Evolutionary conservation across 2,329 filamentous ascomycete species (phyloP).

Genomic region (Verticillium albo-atrum): DNA sequence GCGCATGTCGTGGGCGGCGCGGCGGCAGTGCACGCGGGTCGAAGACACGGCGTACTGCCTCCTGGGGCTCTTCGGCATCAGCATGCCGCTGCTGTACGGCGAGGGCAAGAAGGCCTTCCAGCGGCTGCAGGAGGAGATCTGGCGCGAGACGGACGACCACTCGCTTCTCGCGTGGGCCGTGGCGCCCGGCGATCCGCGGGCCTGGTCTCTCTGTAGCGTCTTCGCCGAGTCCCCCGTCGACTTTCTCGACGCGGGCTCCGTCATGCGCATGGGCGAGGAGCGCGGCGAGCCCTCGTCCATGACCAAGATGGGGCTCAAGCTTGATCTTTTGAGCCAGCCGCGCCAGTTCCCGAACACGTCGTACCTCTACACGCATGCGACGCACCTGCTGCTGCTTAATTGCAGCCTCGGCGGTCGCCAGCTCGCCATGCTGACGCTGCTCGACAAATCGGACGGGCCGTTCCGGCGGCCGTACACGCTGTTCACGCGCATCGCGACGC

Average conservation of each 20-base stretch:
- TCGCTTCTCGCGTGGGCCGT: constrained; percentile 18
- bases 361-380: not conserved
- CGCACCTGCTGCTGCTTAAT: not conserved
- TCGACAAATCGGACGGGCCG: not conserved
- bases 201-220: not conserved
- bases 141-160: constrained; percentile 13
- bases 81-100: constrained; percentile 26
- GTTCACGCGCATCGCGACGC: not conserved
- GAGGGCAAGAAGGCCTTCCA: constrained; percentile 18
- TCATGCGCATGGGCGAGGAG: not conserved
- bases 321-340: not conserved
- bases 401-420: not conserved
- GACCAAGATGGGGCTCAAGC: not conserved
- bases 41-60: constrained; percentile 27
- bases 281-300: not conserved
- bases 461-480: not conserved
- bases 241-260: not conserved
- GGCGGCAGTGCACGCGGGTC: constrained; percentile 15
- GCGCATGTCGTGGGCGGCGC: constrained; percentile 27
- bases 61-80: constrained; percentile 24
- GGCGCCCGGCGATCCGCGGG: constrained; percentile 9
- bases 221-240: not conserved
- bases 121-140: constrained; percentile 18
- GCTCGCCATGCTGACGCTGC: not conserved
- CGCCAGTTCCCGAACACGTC: not conserved